phyloP scores from a whole-genome alignment of 441 rosid species.

The Omphalea diandra region DNA sequence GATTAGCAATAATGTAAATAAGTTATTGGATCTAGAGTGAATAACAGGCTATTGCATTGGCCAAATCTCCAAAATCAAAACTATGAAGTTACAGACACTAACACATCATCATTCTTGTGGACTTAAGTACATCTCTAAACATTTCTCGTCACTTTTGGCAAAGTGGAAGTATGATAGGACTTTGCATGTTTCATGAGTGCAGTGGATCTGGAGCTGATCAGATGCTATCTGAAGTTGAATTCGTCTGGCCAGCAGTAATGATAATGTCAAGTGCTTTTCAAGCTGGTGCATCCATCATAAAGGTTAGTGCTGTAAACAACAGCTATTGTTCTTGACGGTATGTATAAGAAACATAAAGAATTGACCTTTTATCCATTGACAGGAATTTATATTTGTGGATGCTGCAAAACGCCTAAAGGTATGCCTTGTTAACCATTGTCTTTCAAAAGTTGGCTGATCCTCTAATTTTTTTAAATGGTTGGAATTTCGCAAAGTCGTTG shows the following conservation, averaged over 20 bases:
- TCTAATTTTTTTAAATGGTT: conserved; percentile 10
- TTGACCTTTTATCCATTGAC: conserved; percentile 27
- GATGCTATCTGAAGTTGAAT: conserved; percentile 48
- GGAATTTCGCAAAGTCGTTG: conserved; percentile 15
- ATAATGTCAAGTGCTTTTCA: conserved; percentile 81
- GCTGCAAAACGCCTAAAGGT: conserved; percentile 69
- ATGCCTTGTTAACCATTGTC: conserved; percentile 11
- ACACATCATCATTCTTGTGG: neutral
- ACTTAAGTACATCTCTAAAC: conserved; percentile 2
- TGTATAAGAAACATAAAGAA: conserved; percentile 20
- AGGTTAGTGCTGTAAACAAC: conserved; percentile 43
- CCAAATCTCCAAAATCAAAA: neutral
- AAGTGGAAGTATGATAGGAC: conserved; percentile 8
- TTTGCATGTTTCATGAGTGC: conserved; percentile 29
- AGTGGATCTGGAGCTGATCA: conserved; percentile 73
- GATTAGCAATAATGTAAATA: neutral
- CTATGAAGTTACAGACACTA: neutral
- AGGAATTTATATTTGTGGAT: conserved; percentile 81
- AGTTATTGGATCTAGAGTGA: neutral
- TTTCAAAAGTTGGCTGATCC: neutral
- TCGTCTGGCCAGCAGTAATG: conserved; percentile 75
- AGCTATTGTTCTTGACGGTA: conserved; percentile 12
- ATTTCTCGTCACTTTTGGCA: conserved; percentile 1
- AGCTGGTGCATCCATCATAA: conserved; percentile 76
- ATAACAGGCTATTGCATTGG: neutral